Evolutionary conservation across 1,139 yeast species (phyloP).

Genomic region (Saccharomyces hybrid): DNA sequence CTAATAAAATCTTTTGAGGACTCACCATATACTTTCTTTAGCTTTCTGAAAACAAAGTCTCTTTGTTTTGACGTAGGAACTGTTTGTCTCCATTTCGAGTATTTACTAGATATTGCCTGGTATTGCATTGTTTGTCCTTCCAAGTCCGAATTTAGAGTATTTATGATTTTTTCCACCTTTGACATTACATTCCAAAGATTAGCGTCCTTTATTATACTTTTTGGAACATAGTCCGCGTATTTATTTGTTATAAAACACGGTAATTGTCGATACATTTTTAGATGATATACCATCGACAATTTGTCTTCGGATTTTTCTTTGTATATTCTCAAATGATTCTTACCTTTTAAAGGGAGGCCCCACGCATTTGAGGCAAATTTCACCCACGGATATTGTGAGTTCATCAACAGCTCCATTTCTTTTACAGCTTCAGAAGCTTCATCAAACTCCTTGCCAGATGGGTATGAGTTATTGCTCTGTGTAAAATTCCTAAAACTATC

Average conservation of each 20-base stretch:
- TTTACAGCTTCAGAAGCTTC: constrained; percentile 4
- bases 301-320: constrained; percentile 10
- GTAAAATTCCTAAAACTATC: constrained; percentile 26
- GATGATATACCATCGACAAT: constrained; percentile 7
- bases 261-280: constrained; percentile 24
- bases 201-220: constrained; percentile 16
- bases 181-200: constrained; percentile 19
- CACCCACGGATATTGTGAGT: constrained; percentile 30
- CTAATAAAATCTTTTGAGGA: neutral
- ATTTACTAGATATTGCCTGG: constrained; percentile 16
- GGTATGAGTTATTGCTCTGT: constrained; percentile 5
- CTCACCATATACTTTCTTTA: constrained; percentile 10
- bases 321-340: constrained; percentile 24
- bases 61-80: constrained; percentile 30
- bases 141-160: constrained; percentile 5
- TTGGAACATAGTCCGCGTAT: constrained; percentile 11
- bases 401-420: constrained; percentile 14
- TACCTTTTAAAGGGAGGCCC: constrained; percentile 21
- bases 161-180: constrained; percentile 18
- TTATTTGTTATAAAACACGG: constrained; percentile 9
- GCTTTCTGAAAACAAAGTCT: constrained; percentile 13
- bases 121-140: constrained; percentile 2
- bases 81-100: constrained; percentile 30
- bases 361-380: constrained; percentile 22
- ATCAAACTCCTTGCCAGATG: constrained; percentile 2